Conservation (phyloP, 192 early-diverging fungal species). For the Jimgerdemannia flammicorona region DNA sequence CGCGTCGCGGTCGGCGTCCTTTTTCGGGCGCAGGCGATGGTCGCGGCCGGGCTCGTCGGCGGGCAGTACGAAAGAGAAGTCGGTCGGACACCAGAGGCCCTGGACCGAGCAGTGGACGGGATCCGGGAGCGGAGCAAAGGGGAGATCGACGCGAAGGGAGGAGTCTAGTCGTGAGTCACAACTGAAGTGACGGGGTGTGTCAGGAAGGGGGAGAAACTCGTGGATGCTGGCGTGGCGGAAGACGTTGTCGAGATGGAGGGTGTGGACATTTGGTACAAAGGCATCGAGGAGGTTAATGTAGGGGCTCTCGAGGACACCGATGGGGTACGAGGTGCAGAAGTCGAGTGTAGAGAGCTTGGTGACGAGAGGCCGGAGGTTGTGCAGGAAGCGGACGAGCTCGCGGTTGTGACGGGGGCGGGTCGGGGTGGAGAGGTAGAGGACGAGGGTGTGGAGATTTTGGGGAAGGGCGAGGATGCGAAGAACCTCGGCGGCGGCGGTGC, state of each 20-base stretch:
- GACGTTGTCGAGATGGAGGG: not conserved
- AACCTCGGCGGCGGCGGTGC: not conserved
- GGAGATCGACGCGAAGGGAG: not conserved
- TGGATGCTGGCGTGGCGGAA: not conserved
- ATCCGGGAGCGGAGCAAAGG: not conserved
- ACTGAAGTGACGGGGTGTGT: not conserved
- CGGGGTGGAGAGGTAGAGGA: not conserved
- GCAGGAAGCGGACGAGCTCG: not conserved
- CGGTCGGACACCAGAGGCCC: not conserved
- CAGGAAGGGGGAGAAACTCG: not conserved
- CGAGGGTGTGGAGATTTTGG: not conserved
- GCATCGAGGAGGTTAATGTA: not conserved
- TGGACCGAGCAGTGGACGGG: not conserved
- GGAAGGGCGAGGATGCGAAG: not conserved
- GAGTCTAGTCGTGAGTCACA: not conserved
- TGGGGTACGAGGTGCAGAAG: not conserved
- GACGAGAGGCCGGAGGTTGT: not conserved
- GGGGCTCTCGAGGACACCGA: not conserved
- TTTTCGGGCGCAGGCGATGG: too few relatives aligned
- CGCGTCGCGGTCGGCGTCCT: too few relatives aligned
- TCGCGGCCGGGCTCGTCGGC: not conserved
- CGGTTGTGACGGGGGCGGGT: not conserved
- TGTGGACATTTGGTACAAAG: not conserved
- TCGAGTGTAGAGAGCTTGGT: not conserved
- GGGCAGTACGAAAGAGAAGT: not conserved